Evolutionary conservation across 345 rosid species (phyloP).

Genomic region (Durio zibethinus): DNA sequence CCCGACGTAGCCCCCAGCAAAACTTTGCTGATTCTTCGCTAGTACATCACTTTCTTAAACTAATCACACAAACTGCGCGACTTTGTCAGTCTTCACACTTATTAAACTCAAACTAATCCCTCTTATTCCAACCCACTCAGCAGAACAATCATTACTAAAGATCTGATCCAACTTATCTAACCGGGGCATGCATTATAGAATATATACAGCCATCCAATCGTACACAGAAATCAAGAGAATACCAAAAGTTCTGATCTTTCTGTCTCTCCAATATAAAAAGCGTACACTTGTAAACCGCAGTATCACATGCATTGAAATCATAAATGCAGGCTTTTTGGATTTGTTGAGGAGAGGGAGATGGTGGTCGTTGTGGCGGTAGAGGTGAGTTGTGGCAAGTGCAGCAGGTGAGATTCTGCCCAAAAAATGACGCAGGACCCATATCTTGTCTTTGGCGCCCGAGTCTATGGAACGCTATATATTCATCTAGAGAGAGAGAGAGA

Average conservation of each 20-base stretch:
- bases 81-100: background rate
- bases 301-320: slow-evolving; percentile 17
- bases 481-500: background rate
- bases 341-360: background rate
- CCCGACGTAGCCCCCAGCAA: slow-evolving; percentile 21
- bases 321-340: background rate
- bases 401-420: slow-evolving; percentile 19
- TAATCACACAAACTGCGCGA: background rate
- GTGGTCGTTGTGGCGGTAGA: background rate
- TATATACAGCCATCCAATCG: background rate
- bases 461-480: background rate
- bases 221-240: background rate
- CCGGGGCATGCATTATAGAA: background rate
- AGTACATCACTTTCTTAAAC: background rate
- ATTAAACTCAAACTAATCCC: background rate
- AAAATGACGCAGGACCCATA: background rate
- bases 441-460: slow-evolving; percentile 13
- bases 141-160: slow-evolving; percentile 7
- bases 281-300: background rate
- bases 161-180: background rate
- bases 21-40: background rate
- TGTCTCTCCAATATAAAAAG: background rate
- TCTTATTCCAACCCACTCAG: slow-evolving; percentile 9
- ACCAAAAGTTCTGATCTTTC: background rate
- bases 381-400: background rate